Base-by-base conservation (phyloP, 2,329 filamentous ascomycete genomes). In the Fusarium nematophilum region DNA sequence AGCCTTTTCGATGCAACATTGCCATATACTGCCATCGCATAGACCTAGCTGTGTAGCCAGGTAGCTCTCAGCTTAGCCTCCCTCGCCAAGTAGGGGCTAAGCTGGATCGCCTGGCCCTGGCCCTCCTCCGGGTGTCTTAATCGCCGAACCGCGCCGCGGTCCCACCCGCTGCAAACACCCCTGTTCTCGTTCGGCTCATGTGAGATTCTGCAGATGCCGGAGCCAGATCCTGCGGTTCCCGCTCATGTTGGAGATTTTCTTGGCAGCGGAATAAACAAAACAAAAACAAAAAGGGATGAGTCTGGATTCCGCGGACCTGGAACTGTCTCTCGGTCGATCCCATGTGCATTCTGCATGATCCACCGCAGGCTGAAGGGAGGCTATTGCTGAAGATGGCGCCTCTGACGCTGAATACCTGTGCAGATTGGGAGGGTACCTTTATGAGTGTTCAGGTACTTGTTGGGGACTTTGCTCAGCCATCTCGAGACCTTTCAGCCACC, bases 171-270 rank as follows among this genome's bases (percentile, higher is more conserved):
- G 18, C 11, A 36, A 21, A 17, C 15, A n/a, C 21, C 38, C 47
- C 47, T 37, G 27, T 30, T 30, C 17, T n/a, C 13, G 13, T 14
- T 64, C 45, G 42, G 45, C 51, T 61, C 44, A 45, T 65, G 45
- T 50, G 34, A 55, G 52, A 55, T 55, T 47, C 45, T 38, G 45
- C 48, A 64, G 40, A 39, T 64, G 61, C 57, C 48, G 57, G 48
- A 62, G 42, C 44, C 21, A 57, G 61, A 64, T 64, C 53, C 48
- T 59, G 61, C 61, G 65, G 53, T 25, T 64, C 53, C 48, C 53
- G 61, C n/a, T 14, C 34, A 42, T 60, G 55, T n/a, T 64, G 48
- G 2, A 46, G 30, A 59, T 59, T 44, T 21, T 64, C 58, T 61
- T 63, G 56, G 60, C 55, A 37, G 27, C 40, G 21, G 21, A 21